Evolutionary conservation across 2,329 filamentous ascomycete species (phyloP).

Genomic region (Pseudocercospora pini-densiflorae): DNA sequence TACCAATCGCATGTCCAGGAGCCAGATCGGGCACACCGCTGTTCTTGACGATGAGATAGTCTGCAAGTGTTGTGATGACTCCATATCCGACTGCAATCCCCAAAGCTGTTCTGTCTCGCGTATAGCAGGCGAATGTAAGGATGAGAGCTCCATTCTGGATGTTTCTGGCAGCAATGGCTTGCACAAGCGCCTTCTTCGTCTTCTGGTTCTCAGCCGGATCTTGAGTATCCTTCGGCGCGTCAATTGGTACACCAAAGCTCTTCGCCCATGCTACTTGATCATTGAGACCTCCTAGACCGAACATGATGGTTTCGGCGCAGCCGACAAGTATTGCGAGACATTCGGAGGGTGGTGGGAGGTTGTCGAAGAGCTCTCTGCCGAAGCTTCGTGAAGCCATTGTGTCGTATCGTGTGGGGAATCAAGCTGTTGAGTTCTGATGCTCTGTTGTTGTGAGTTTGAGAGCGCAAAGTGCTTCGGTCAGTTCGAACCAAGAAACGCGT

Average conservation of each 20-base stretch:
- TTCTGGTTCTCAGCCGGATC: conserved; percentile 29
- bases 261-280: conserved; percentile 39
- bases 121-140: conserved; percentile 38
- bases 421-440: background rate
- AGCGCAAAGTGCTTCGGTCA: background rate
- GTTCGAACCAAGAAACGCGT: background rate
- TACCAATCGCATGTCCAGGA: conserved; percentile 37
- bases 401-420: background rate
- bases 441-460: background rate
- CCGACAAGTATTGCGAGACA: conserved; percentile 42
- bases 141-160: conserved; percentile 39
- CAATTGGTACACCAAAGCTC: conserved; percentile 41
- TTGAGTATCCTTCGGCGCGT: conserved; percentile 20
- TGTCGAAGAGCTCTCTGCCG: conserved; percentile 26
- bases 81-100: conserved; percentile 35
- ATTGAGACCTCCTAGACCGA: conserved; percentile 41
- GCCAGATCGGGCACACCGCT: conserved; percentile 36
- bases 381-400: conserved; percentile 26
- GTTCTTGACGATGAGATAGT: conserved; percentile 36
- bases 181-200: conserved; percentile 34
- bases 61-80: conserved; percentile 37
- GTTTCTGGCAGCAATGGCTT: conserved; percentile 38
- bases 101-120: conserved; percentile 37
- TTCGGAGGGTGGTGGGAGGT: conserved; percentile 42
- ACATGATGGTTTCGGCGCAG: conserved; percentile 38